These are phyloP conservation scores for Phialocephala subalpina DNA, from an alignment of 2,329 filamentous ascomycete species.

Conservation along the genomic window DNA sequence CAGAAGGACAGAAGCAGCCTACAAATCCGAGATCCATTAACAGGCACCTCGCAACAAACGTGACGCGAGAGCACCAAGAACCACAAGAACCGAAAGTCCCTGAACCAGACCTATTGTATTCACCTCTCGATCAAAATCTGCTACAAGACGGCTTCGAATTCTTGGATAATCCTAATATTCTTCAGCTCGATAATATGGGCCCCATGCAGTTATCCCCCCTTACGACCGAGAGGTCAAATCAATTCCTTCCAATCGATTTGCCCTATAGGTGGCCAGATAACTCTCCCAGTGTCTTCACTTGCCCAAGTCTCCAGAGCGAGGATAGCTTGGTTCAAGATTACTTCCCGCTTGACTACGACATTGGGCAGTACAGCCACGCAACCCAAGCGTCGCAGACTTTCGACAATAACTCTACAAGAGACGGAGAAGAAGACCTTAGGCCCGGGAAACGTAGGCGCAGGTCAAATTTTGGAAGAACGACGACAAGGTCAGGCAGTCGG, in stretches of 20 bases:
- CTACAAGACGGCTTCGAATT: slow-evolving; percentile 1
- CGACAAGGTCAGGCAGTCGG: not conserved
- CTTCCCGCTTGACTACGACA: not conserved
- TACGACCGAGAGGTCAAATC: not conserved
- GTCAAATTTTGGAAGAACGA: not conserved
- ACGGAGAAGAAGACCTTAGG: not conserved
- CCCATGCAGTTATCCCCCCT: not conserved
- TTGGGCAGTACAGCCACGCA: not conserved
- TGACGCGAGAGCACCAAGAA: not conserved
- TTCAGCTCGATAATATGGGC: not conserved
- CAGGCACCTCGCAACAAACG: not conserved
- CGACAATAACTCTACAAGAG: not conserved
- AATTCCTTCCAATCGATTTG: not conserved
- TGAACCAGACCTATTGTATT: not conserved
- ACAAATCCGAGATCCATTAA: not conserved
- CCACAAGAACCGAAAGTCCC: not conserved
- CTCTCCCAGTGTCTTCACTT: not conserved
- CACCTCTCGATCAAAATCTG: not conserved
- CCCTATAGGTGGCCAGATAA: not conserved
- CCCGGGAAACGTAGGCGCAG: not conserved
- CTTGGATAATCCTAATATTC: not conserved
- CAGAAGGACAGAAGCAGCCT: not conserved
- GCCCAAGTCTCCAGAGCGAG: not conserved
- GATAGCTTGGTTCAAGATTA: not conserved
- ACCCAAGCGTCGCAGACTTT: not conserved